These are phyloP conservation scores for Drechslera avenae DNA, from an alignment of 2,329 filamentous ascomycete genomes.

Conservation along the genomic window DNA sequence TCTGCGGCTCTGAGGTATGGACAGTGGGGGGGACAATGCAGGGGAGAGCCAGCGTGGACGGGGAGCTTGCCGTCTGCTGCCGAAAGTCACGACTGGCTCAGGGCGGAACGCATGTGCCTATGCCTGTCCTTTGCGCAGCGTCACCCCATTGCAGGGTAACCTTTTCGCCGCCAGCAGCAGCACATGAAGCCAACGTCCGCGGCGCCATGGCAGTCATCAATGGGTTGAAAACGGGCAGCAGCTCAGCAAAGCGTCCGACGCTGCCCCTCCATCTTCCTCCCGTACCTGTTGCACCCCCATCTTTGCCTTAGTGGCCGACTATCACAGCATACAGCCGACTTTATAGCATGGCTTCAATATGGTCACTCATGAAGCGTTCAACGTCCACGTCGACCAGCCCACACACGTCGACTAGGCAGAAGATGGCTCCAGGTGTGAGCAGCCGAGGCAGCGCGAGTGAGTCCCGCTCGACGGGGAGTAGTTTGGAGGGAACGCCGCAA, in stretches of 20 bases:
- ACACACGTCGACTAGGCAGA: constrained; percentile 36
- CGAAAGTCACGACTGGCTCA: constrained; percentile 19
- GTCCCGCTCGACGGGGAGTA: constrained; percentile 33
- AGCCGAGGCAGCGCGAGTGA: constrained; percentile 20
- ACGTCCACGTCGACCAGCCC: constrained; percentile 31
- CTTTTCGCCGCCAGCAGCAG: constrained; percentile 19
- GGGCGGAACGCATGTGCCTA: constrained; percentile 9
- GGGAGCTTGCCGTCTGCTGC: constrained; percentile 17
- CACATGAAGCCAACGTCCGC: constrained; percentile 8
- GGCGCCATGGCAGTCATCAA: constrained; percentile 14
- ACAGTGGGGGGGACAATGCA: constrained; percentile 33
- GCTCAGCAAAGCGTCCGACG: constrained; percentile 25
- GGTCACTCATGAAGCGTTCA: constrained; percentile 44
- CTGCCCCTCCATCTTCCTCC: constrained; percentile 21
- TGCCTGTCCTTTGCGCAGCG: constrained; percentile 21
- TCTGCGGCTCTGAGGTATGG: constrained; percentile 6
- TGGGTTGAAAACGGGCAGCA: constrained; percentile 36
- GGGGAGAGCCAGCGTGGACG: constrained; percentile 15
- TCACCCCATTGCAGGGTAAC: constrained; percentile 35
- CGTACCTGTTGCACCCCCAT: constrained; percentile 32
- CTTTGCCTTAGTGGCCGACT: constrained; percentile 29
- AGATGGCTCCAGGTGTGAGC: constrained; percentile 43
- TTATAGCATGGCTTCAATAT: constrained; percentile 44
- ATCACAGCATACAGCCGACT: constrained; percentile 7
- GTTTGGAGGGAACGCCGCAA: constrained; percentile 26